Conservation (phyloP, 768 basidiomycete genomes). For the Agrocybe chaxingu region DNA sequence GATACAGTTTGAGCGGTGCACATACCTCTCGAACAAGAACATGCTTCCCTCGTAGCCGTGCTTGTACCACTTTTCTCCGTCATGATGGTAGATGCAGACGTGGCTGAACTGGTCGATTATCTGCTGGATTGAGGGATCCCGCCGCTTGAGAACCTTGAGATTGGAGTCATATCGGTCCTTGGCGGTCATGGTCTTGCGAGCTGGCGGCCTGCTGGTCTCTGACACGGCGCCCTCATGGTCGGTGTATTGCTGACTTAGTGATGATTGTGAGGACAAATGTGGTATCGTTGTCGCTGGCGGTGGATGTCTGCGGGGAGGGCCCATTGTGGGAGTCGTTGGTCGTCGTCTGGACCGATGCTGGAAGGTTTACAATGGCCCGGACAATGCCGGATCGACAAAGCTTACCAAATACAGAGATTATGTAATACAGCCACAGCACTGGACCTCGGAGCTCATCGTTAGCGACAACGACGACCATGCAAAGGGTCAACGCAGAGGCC, state of each 20-base stretch:
- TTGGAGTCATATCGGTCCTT: slow-evolving; percentile 66
- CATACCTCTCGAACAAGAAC: slow-evolving; percentile 84
- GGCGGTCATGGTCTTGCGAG: slow-evolving; percentile 35
- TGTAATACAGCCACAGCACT: slow-evolving; percentile 3
- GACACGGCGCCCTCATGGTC: slow-evolving; percentile 18
- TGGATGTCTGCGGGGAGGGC: slow-evolving; percentile 25
- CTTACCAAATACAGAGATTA: background rate
- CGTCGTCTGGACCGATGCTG: slow-evolving; percentile 15
- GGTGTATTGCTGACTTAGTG: slow-evolving; percentile 8
- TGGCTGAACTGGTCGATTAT: slow-evolving; percentile 89
- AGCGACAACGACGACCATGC: background rate
- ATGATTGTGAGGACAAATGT: slow-evolving; percentile 5
- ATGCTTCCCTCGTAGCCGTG: slow-evolving; percentile 85
- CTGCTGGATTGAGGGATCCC: slow-evolving; percentile 75
- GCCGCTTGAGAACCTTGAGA: slow-evolving; percentile 73
- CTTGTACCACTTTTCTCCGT: slow-evolving; percentile 77
- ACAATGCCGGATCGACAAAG: slow-evolving; percentile 11
- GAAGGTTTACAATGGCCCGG: slow-evolving; percentile 18
- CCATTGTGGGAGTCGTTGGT: slow-evolving; percentile 21
- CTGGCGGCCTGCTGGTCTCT: slow-evolving; percentile 17
- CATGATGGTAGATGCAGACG: slow-evolving; percentile 78
- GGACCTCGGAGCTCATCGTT: background rate
- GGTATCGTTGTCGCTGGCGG: slow-evolving; percentile 13
- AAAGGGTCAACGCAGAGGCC: background rate
- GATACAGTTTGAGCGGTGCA: slow-evolving; percentile 15